Percentiles rank a stretch among this genome's conserved stretches.
These are phyloP conservation scores for Colletotrichum limetticola DNA, from an alignment of 2,329 filamentous ascomycete genomes.

Conservation along the genomic window DNA sequence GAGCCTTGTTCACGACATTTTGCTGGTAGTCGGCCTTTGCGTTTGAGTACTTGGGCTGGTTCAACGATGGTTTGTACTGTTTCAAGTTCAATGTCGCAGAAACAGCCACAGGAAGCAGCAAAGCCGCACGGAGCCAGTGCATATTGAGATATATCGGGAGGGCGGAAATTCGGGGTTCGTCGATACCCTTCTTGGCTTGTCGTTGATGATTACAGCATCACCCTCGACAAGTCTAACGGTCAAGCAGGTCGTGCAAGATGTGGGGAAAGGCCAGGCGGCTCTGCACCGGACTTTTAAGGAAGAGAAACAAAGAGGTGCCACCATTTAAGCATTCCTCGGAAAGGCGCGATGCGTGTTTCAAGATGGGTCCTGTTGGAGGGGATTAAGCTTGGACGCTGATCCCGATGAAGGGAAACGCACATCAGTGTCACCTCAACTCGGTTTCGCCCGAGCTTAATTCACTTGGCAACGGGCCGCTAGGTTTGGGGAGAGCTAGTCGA, in stretches of 20 bases:
- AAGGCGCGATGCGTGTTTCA: conserved; percentile 32
- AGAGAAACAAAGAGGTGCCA: background rate
- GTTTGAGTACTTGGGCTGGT: background rate
- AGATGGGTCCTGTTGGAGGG: conserved; percentile 14
- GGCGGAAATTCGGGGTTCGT: background rate
- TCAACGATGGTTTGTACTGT: conserved; percentile 20
- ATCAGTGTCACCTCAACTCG: conserved; percentile 26
- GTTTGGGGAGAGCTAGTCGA: background rate
- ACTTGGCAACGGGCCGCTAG: background rate
- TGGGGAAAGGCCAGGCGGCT: background rate
- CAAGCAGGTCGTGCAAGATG: background rate
- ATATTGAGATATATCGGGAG: conserved; percentile 1
- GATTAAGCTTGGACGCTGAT: conserved; percentile 25
- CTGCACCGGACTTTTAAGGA: conserved; percentile 5
- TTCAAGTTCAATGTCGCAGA: conserved; percentile 31
- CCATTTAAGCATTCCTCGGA: conserved; percentile 24
- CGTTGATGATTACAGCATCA: background rate
- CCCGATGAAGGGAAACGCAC: conserved; percentile 9
- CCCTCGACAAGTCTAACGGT: background rate
- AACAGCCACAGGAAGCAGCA: conserved; percentile 13
- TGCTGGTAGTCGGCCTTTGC: background rate
- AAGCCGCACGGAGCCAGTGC: conserved; percentile 7
- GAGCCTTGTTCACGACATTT: background rate
- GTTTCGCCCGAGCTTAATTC: conserved; percentile 17
- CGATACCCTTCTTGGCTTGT: conserved; percentile 3